phyloP scores from a whole-genome alignment of 1,284 basidiomycete species.

The Agaricales sp. region DNA sequence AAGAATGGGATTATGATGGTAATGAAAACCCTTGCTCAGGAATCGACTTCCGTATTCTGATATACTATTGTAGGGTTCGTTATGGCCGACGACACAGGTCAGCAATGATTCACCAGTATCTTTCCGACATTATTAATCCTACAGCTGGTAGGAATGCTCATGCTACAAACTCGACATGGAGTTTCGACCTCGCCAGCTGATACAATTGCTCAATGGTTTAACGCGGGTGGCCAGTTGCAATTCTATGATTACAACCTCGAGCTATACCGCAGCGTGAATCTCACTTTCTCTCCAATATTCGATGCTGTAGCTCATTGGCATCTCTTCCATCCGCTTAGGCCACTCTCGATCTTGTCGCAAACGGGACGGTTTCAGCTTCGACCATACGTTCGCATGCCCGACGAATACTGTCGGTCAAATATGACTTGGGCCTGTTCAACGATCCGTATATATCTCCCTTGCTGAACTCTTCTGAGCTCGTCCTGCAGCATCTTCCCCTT shows the following conservation, averaged over 20 bases:
- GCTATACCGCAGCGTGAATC: conserved; percentile 12
- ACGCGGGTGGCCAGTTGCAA: conserved; percentile 19
- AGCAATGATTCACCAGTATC: background rate
- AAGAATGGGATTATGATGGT: conserved; percentile 18
- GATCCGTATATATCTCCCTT: conserved; percentile 16
- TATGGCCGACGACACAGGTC: conserved; percentile 17
- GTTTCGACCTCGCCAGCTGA: conserved; percentile 15
- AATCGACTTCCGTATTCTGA: background rate
- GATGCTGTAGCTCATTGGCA: background rate
- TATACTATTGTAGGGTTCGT: conserved; percentile 13
- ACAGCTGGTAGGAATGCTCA: conserved; percentile 13
- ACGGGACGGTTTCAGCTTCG: conserved; percentile 10
- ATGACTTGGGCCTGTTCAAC: conserved; percentile 19
- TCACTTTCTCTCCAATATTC: background rate
- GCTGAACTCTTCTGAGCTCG: conserved; percentile 12
- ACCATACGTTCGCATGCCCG: conserved; percentile 14
- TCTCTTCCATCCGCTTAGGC: conserved; percentile 7
- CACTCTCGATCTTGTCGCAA: conserved; percentile 14
- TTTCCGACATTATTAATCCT: background rate
- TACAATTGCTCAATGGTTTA: conserved; percentile 20
- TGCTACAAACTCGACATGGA: conserved; percentile 13
- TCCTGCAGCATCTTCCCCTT: conserved; percentile 14
- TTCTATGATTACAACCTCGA: conserved; percentile 18
- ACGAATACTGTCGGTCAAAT: conserved; percentile 16
- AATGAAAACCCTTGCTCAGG: background rate